Base-by-base conservation (phyloP, 2,329 filamentous ascomycete species). In the Anthostomella pinea region DNA sequence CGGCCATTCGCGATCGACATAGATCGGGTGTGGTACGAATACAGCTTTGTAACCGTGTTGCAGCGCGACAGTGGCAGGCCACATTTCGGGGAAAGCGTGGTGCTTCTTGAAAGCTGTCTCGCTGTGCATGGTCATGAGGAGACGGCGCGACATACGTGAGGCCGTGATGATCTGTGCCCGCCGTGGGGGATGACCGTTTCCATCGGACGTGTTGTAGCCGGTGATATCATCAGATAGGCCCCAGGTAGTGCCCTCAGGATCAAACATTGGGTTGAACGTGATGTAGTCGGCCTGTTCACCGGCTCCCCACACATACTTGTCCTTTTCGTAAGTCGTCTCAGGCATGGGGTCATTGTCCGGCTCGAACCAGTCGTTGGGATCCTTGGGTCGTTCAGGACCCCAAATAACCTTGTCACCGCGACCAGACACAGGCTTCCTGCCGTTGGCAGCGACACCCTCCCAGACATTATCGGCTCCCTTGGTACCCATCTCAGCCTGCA, bases 41-140 rank as follows among this genome's bases (percentile, higher is more conserved):
- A 51, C 48, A 21, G 41, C 48, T 38, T 51, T 51, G 26, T 38
- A 40, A 19, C 48, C 48, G 59, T 96, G 90, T 42, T 96, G 90
- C 8, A 97, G 73, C 2, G 90, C 87, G 1, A 87, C 81, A 0
- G 86, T 93, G 1, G 84, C 83, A 0, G 90, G 87, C 88, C 88
- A 96, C 90, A 96, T 96, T 64, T 97, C 91, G 0, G 89, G 87
- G 60, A 95, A 95, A 69, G 93, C 94, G 47, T 87, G 86, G 63
- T 94, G 86, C 52, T 89, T 90, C 57, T 84, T 83, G 53, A 87
- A 77, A 19, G 82, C 80, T 4, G 90, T 95, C 68, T 95, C 89
- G 37, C 81, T 77, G 68, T 97, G 91, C 91, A 97, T 97, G 13
- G 83, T 83, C 43, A 81, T 70, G 10, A 97, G 73, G 30, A 96